phyloP scores from a whole-genome alignment of 106 monocot species.

The Chionographis japonica region DNA sequence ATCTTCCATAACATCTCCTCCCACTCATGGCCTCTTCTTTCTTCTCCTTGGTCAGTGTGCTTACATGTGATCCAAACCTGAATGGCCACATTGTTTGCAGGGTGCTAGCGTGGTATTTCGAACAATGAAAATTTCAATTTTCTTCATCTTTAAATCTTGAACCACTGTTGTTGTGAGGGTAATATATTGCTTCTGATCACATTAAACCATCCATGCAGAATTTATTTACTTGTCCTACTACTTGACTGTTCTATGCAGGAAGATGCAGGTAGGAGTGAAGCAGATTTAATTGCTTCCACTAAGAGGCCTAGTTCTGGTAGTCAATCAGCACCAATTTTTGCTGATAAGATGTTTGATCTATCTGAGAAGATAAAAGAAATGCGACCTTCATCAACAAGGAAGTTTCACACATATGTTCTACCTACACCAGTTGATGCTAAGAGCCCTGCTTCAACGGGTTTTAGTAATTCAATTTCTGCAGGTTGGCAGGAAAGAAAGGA shows the following conservation, averaged over 20 bases:
- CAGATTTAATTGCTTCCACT: constrained; percentile 9
- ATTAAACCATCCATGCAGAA: too few species aligned
- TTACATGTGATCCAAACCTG: too few species aligned
- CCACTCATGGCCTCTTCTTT: too few species aligned
- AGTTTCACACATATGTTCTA: constrained; percentile 52
- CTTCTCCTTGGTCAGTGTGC: too few species aligned
- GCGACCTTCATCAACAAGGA: constrained; percentile 36
- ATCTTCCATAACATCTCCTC: too few species aligned
- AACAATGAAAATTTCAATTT: too few species aligned
- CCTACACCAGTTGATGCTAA: constrained; percentile 51
- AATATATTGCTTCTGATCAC: too few species aligned
- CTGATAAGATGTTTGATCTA: constrained; percentile 41
- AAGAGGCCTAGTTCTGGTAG: constrained; percentile 24
- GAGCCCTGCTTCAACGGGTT: constrained; percentile 7
- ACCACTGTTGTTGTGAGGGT: too few species aligned
- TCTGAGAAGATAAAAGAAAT: constrained; percentile 27
- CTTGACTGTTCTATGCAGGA: constrained; percentile 29
- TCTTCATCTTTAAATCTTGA: too few species aligned
- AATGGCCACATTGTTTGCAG: too few species aligned
- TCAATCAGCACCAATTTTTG: constrained; percentile 61
- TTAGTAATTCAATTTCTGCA: constrained; percentile 3
- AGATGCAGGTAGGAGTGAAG: constrained; percentile 20
- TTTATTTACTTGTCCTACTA: too few species aligned
- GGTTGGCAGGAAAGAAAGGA: constrained; percentile 6
- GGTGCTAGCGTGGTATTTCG: too few species aligned